A percentile compares a stretch with the other conserved stretches of the same genome.
Conservation (phyloP, 768 basidiomycete species). For the Phanerodontia chrysosporium region DNA sequence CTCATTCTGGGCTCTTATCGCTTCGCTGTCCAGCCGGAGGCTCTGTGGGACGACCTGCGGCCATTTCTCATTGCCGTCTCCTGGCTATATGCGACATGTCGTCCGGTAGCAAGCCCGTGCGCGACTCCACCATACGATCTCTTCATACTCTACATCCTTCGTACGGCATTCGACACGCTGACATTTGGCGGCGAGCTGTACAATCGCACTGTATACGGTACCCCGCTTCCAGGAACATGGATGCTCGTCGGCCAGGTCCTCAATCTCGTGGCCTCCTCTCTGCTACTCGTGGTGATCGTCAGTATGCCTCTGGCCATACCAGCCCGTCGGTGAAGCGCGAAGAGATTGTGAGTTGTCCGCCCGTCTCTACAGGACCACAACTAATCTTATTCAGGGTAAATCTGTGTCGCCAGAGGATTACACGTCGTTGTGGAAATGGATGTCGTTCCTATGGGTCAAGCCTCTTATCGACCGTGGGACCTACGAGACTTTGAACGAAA, state of each 20-base stretch:
- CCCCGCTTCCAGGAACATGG: constrained; percentile 36
- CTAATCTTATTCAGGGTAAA: constrained; percentile 35
- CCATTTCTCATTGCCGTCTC: constrained; percentile 46
- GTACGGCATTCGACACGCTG: constrained; percentile 43
- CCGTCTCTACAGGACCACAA: neutral
- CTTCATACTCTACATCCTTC: constrained; percentile 50
- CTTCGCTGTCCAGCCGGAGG: constrained; percentile 31
- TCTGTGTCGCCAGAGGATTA: constrained; percentile 74
- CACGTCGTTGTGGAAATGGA: constrained; percentile 66
- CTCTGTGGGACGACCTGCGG: constrained; percentile 32
- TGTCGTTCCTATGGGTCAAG: constrained; percentile 67
- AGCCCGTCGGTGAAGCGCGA: constrained; percentile 44
- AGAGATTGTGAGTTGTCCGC: constrained; percentile 52
- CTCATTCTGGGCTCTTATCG: constrained; percentile 53
- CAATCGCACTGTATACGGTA: constrained; percentile 40
- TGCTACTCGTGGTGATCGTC: constrained; percentile 44
- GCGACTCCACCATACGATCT: constrained; percentile 63
- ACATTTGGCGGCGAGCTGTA: constrained; percentile 53
- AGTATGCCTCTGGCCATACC: constrained; percentile 70
- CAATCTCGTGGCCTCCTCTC: constrained; percentile 43
- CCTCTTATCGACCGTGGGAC: constrained; percentile 55
- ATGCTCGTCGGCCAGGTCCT: constrained; percentile 24
- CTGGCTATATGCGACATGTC: constrained; percentile 65
- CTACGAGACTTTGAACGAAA: constrained; percentile 55
- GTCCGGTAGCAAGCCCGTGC: constrained; percentile 48